Evolutionary conservation across 2,329 filamentous ascomycete species (phyloP).

Genomic region (Colletotrichum abscissum): DNA sequence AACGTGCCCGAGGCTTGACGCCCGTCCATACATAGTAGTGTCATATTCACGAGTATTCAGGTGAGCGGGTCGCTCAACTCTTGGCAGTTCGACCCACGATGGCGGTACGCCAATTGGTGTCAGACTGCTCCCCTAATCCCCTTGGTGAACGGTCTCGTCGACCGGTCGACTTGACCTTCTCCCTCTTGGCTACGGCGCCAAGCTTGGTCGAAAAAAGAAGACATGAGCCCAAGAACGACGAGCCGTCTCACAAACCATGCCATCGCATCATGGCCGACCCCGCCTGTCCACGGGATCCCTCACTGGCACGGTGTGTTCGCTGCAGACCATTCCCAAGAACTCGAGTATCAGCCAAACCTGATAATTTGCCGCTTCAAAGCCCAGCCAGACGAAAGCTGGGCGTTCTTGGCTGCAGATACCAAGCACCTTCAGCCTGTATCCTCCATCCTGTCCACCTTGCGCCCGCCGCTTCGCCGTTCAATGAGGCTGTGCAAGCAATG

Average conservation of each 20-base stretch:
- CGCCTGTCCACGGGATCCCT: background rate
- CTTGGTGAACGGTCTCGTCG: background rate
- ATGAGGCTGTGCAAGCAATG: constrained; percentile 34
- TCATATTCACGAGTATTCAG: constrained; percentile 1
- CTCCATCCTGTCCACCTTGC: constrained; percentile 14
- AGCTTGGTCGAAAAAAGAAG: constrained; percentile 18
- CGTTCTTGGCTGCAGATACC: constrained; percentile 34
- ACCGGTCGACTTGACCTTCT: background rate
- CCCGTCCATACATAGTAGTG: constrained; percentile 2
- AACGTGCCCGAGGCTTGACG: constrained; percentile 13
- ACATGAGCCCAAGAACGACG: constrained; percentile 3
- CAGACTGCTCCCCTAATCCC: constrained; percentile 8
- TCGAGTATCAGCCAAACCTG: constrained; percentile 13
- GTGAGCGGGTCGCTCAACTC: constrained; percentile 27
- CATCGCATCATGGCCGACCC: constrained; percentile 18
- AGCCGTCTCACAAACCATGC: constrained; percentile 32
- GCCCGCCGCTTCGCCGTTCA: constrained; percentile 24
- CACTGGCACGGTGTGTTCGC: background rate
- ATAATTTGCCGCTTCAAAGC: constrained; percentile 30
- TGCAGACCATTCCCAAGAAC: background rate
- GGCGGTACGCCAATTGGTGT: constrained; percentile 28
- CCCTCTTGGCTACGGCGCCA: constrained; percentile 9
- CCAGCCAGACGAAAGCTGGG: constrained; percentile 28
- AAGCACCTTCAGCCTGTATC: constrained; percentile 24
- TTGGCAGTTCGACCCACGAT: constrained; percentile 32